Evolutionary conservation across 495 filamentous ascomycete genomes (phyloP).

Genomic region (Cercophora sp.): DNA sequence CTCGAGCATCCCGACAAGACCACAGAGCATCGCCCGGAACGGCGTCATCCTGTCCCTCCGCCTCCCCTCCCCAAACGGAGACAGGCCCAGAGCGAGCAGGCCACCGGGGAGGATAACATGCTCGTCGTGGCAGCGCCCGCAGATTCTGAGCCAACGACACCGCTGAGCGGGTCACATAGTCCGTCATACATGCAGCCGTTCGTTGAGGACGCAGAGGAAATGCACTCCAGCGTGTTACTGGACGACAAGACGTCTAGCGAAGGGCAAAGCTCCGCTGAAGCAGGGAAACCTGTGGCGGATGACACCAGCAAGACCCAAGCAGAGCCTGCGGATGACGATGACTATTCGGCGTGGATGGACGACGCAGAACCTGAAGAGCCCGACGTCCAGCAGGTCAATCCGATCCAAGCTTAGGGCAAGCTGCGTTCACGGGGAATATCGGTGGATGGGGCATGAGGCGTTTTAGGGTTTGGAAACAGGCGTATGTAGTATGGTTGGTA

Average conservation of each 20-base stretch:
- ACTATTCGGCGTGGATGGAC: slow-evolving; percentile 36
- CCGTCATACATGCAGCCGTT: slow-evolving; percentile 39
- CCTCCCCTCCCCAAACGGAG: slow-evolving; percentile 36
- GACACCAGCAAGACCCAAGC: not conserved
- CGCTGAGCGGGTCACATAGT: slow-evolving; percentile 24
- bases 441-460: too few relatives aligned
- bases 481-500: too few relatives aligned
- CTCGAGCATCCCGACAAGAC: slow-evolving; percentile 20
- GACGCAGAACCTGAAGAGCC: slow-evolving; percentile 5
- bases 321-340: slow-evolving; percentile 24
- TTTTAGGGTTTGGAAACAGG: too few relatives aligned
- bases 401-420: too few relatives aligned
- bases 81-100: slow-evolving; percentile 23
- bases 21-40: slow-evolving; percentile 27
- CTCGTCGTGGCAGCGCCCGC: slow-evolving; percentile 57
- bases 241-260: too few relatives aligned
- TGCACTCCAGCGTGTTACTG: too few relatives aligned
- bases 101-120: slow-evolving; percentile 42
- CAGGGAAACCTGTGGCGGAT: not conserved
- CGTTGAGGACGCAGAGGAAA: slow-evolving; percentile 38
- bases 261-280: not conserved
- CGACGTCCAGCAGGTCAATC: too few relatives aligned
- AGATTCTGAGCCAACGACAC: slow-evolving; percentile 55
- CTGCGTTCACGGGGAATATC: too few relatives aligned
- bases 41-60: slow-evolving; percentile 39